A percentile compares a stretch with the other conserved stretches of the same genome.
Conservation (phyloP, 345 rosid species). For the Excoecaria agallocha region DNA sequence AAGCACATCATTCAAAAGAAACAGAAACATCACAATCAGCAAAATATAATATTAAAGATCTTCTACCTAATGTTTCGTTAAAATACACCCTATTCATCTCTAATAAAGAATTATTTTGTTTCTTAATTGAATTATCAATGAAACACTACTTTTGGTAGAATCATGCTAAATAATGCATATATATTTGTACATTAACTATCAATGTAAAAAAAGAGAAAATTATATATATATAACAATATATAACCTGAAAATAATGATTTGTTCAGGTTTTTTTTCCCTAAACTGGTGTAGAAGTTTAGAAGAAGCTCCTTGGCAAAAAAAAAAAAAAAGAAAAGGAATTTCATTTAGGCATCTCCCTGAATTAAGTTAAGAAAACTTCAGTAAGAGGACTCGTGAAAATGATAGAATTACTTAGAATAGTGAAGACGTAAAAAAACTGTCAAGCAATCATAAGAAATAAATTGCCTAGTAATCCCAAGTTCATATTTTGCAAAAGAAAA, state of each 20-base stretch:
- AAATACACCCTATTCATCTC: neutral
- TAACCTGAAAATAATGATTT: conserved; percentile 91
- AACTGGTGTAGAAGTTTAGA: conserved; percentile 70
- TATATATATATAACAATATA: too few species aligned
- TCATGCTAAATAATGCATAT: neutral
- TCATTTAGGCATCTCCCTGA: neutral
- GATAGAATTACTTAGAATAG: neutral
- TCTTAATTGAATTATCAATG: too few species aligned
- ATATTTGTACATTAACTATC: neutral
- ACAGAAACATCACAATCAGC: too few species aligned
- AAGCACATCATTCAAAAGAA: neutral
- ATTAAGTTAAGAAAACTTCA: neutral
- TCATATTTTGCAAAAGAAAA: neutral
- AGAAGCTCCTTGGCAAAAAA: conserved; percentile 55
- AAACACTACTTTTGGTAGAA: neutral
- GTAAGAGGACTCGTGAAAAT: neutral
- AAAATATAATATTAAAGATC: too few species aligned
- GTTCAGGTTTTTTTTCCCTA: conserved; percentile 80
- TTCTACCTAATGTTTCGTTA: neutral
- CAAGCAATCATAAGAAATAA: neutral
- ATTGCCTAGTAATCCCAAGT: too few species aligned
- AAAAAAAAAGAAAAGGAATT: neutral
- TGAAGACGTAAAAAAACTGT: neutral
- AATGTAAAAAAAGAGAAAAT: conserved; percentile 8
- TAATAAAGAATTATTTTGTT: neutral